These are phyloP conservation scores for Fusarium sp. DNA, from an alignment of 2,329 filamentous ascomycete species.

Conservation along the genomic window DNA sequence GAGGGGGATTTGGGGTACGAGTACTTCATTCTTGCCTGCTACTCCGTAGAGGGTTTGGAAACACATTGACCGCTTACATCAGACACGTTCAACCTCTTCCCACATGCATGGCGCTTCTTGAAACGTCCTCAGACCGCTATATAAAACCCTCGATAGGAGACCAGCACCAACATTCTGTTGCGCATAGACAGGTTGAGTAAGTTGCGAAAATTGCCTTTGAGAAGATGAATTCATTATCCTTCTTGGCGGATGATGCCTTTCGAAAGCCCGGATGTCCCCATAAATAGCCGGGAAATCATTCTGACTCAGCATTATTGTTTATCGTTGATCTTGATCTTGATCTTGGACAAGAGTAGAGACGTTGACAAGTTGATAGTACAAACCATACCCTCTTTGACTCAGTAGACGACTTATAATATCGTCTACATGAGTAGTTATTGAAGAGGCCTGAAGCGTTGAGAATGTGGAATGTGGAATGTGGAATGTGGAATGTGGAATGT, in stretches of 20 bases:
- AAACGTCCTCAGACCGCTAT: slow-evolving; percentile 52
- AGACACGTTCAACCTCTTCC: slow-evolving; percentile 62
- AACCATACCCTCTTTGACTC: background rate
- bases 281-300: slow-evolving; percentile 29
- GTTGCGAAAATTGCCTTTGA: background rate
- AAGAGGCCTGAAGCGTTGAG: background rate
- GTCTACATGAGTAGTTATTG: background rate
- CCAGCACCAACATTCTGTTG: no score
- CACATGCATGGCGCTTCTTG: slow-evolving; percentile 65
- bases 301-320: background rate
- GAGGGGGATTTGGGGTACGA: no score
- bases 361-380: background rate
- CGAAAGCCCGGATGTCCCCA: slow-evolving; percentile 19
- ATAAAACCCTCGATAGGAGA: no score
- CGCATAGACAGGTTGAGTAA: background rate
- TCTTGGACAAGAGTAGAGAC: background rate
- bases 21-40: slow-evolving; percentile 54
- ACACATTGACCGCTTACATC: slow-evolving; percentile 53
- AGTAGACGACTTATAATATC: background rate
- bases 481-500: slow-evolving; percentile 30
- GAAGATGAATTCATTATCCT: no score
- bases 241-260: background rate
- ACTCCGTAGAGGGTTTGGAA: slow-evolving; percentile 65
- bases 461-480: slow-evolving; percentile 32
- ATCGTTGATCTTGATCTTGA: background rate